A percentile compares a stretch with the other conserved stretches of the same genome.
These are phyloP conservation scores for Quercus bicolor DNA, from an alignment of 306 rosid genomes.

Conservation along the genomic window DNA sequence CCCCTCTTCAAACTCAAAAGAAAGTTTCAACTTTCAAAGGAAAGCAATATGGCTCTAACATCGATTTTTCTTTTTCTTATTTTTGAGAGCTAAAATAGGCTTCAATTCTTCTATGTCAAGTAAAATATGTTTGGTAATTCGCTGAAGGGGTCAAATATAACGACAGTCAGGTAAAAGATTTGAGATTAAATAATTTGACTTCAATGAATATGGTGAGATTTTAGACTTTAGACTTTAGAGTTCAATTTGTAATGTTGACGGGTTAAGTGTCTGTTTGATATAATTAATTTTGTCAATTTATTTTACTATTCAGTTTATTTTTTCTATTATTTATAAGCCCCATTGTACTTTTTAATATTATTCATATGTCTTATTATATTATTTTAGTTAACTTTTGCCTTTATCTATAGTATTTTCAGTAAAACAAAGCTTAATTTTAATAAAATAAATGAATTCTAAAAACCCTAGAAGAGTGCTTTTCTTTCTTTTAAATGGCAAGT, in stretches of 20 bases:
- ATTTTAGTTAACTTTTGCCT: too few relatives aligned
- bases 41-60: neutral
- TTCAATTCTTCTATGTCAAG: neutral
- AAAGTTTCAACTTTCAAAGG: neutral
- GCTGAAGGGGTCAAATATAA: neutral
- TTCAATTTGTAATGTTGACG: neutral
- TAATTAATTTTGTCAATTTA: too few relatives aligned
- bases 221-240: neutral
- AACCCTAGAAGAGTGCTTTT: too few relatives aligned
- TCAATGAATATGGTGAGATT: neutral
- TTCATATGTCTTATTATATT: too few relatives aligned
- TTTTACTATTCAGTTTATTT: too few relatives aligned
- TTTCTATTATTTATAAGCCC: rapidly evolving
- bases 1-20: neutral
- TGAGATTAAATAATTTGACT: neutral
- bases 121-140: neutral
- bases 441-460: too few relatives aligned
- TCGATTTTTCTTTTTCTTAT: neutral
- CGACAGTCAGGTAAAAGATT: neutral
- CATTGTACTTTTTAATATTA: rapidly evolving
- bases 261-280: too few relatives aligned
- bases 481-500: too few relatives aligned
- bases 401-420: rapidly evolving
- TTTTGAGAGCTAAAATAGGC: neutral
- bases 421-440: too few relatives aligned